Percentiles rank a stretch among this genome's conserved stretches.
Evolutionary conservation across 2,329 filamentous ascomycete genomes (phyloP).

Genomic region (Hortaea sp.): DNA sequence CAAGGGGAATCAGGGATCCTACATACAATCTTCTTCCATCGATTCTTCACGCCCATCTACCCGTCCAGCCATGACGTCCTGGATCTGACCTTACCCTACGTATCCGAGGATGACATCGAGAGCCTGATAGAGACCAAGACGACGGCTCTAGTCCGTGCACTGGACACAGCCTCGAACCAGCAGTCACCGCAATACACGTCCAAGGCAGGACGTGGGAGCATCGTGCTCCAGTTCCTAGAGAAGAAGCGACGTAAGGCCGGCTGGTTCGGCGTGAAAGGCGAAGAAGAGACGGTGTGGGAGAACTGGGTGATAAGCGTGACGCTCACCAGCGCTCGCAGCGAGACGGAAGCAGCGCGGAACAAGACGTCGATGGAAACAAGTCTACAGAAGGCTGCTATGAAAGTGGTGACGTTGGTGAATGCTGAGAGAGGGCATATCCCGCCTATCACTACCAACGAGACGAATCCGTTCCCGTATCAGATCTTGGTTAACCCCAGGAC

Average conservation of each 20-base stretch:
- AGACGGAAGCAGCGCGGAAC: conserved; percentile 78
- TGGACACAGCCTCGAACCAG: conserved; percentile 38
- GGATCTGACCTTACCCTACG: conserved; percentile 78
- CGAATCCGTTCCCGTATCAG: conserved; percentile 91
- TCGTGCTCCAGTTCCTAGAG: conserved; percentile 89
- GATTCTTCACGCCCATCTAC: conserved; percentile 80
- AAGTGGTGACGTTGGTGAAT: conserved; percentile 81
- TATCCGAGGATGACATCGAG: conserved; percentile 83
- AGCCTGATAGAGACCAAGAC: conserved; percentile 87
- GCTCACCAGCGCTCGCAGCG: conserved; percentile 79
- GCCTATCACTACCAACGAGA: conserved; percentile 82
- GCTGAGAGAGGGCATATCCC: conserved; percentile 91
- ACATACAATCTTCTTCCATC: conserved; percentile 97
- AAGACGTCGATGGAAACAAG: conserved; percentile 85
- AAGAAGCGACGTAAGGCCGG: conserved; percentile 76
- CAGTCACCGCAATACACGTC: conserved; percentile 8
- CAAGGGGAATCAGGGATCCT: conserved; percentile 61
- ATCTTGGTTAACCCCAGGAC: conserved; percentile 67
- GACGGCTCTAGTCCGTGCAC: conserved; percentile 65
- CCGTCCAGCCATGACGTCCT: conserved; percentile 81
- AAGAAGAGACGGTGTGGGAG: conserved; percentile 96
- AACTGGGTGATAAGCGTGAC: conserved; percentile 89
- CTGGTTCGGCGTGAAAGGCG: conserved; percentile 61
- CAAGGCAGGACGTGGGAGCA: conserved; percentile 51
- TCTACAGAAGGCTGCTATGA: conserved; percentile 75